Evolutionary conservation across 2,329 filamentous ascomycete species (phyloP).

Genomic region (Trichoderma koningii): DNA sequence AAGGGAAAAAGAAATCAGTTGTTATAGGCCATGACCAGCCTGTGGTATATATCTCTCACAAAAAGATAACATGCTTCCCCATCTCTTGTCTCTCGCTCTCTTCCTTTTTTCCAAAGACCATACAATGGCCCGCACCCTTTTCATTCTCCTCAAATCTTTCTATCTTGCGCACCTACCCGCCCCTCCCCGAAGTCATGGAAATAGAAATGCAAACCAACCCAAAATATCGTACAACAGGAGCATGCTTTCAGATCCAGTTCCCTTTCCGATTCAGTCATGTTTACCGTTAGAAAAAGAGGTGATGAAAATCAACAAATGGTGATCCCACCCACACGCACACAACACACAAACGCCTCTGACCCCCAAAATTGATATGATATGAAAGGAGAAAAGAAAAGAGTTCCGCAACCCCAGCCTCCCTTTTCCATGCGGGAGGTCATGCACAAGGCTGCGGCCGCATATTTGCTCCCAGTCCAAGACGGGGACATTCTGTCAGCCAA

Average conservation of each 20-base stretch:
- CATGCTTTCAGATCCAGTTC: constrained; percentile 30
- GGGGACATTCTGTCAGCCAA: neutral
- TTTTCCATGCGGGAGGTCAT: neutral
- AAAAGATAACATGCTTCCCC: neutral
- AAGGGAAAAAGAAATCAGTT: neutral
- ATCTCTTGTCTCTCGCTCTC: neutral
- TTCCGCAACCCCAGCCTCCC: constrained; percentile 21
- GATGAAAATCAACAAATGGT: neutral
- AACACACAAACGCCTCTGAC: constrained; percentile 7
- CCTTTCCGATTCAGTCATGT: constrained; percentile 30
- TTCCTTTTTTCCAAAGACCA: constrained; percentile 14
- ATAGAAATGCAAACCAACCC: constrained; percentile 32
- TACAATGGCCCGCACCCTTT: constrained; percentile 1
- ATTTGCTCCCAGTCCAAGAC: constrained; percentile 12
- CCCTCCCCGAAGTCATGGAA: neutral
- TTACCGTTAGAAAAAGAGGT: constrained; percentile 28
- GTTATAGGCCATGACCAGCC: constrained; percentile 3
- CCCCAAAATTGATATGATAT: constrained; percentile 13
- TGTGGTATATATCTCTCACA: neutral
- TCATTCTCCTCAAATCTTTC: constrained; percentile 20
- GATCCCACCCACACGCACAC: constrained; percentile 30
- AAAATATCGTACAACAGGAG: constrained; percentile 39
- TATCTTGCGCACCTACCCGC: neutral
- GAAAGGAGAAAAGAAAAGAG: constrained; percentile 13
- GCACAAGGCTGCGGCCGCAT: neutral